These are phyloP conservation scores for Yarrowia sp. DNA, from an alignment of 805 yeast genomes.

Conservation along the genomic window DNA sequence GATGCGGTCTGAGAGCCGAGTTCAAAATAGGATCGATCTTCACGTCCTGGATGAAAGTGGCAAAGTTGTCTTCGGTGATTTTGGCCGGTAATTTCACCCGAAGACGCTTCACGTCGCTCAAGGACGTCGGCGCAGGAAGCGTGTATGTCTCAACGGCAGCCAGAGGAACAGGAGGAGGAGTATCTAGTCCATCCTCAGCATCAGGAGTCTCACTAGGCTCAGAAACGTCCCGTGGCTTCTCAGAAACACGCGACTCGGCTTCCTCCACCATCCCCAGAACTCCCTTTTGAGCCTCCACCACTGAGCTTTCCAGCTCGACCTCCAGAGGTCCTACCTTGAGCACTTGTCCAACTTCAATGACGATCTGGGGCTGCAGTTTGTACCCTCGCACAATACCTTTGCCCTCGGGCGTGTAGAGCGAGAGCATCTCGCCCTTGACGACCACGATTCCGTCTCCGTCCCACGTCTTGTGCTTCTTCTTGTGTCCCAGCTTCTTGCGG, in stretches of 20 bases:
- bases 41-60: slow-evolving; percentile 35
- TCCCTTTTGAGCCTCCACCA: slow-evolving; percentile 1
- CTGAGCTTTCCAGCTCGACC: slow-evolving; percentile 2
- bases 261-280: neutral
- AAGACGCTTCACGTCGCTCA: slow-evolving; percentile 28
- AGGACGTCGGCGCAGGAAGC: neutral
- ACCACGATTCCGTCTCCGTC: slow-evolving; percentile 79
- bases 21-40: slow-evolving; percentile 41
- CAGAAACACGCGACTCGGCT: neutral
- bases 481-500: slow-evolving; percentile 57
- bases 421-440: slow-evolving; percentile 33
- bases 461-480: slow-evolving; percentile 87
- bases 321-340: slow-evolving; percentile 14
- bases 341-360: neutral
- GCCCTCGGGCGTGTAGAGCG: slow-evolving; percentile 27
- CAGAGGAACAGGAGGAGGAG: neutral
- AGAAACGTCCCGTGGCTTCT: neutral
- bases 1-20: slow-evolving; percentile 70
- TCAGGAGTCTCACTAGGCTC: neutral
- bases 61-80: neutral
- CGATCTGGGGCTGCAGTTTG: neutral
- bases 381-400: neutral
- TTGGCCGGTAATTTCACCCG: slow-evolving; percentile 28
- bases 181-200: neutral
- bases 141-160: neutral